phyloP scores from a whole-genome alignment of 2,329 filamentous ascomycete genomes.

The Sordariomycetes sp. region DNA sequence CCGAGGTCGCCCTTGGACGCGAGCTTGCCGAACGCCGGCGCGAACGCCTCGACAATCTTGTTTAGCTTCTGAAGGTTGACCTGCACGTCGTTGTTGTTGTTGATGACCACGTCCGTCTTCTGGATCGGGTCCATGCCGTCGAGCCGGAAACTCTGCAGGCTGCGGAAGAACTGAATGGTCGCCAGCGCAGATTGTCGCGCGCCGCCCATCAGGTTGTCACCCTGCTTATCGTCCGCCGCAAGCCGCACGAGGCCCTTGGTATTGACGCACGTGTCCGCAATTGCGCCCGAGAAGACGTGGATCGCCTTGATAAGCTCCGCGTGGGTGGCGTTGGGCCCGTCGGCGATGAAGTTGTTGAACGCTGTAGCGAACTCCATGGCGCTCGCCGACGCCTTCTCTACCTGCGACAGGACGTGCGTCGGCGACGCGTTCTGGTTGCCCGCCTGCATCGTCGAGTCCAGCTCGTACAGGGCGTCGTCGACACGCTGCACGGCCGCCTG shows the following conservation, averaged over 20 bases:
- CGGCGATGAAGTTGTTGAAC: conserved; percentile 97
- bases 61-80: conserved; percentile 87
- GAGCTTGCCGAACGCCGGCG: conserved; percentile 75
- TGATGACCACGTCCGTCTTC: conserved; percentile 95
- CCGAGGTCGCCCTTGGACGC: conserved; percentile 75
- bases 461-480: conserved; percentile 90
- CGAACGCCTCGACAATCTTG: conserved; percentile 84
- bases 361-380: conserved; percentile 96
- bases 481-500: conserved; percentile 88
- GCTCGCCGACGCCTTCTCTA: conserved; percentile 88
- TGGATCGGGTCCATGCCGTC: conserved; percentile 82
- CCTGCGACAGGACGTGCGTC: conserved; percentile 87
- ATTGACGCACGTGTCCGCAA: conserved; percentile 90
- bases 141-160: conserved; percentile 83
- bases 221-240: conserved; percentile 90
- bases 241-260: conserved; percentile 90
- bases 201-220: conserved; percentile 69
- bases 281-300: conserved; percentile 77
- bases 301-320: conserved; percentile 87
- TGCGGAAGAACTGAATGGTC: conserved; percentile 89
- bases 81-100: conserved; percentile 92
- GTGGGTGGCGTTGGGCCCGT: conserved; percentile 82
- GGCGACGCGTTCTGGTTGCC: conserved; percentile 97
- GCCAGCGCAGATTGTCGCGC: conserved; percentile 75
- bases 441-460: conserved; percentile 96